phyloP scores from a whole-genome alignment of 768 basidiomycete species.

The Phlebiopsis gigantea region DNA sequence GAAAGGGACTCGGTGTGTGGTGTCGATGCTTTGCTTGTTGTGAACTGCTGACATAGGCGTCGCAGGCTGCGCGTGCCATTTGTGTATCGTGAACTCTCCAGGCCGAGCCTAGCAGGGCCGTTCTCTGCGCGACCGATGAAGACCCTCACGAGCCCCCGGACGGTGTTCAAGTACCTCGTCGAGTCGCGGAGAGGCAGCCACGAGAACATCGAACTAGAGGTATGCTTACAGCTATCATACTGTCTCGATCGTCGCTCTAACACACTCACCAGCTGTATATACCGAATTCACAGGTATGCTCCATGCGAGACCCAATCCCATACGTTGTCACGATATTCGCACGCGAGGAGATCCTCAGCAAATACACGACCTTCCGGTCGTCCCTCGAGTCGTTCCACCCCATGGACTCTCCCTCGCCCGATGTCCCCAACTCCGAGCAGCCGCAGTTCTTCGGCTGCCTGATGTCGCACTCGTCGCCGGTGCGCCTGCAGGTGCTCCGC shows the following conservation, averaged over 20 bases:
- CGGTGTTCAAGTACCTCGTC: slow-evolving; percentile 17
- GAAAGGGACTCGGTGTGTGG: slow-evolving; percentile 12
- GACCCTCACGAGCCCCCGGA: slow-evolving; percentile 15
- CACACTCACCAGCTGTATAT: slow-evolving; percentile 18
- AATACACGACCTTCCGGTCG: slow-evolving; percentile 19
- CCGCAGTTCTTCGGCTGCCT: slow-evolving; percentile 11
- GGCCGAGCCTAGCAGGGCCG: slow-evolving; percentile 18
- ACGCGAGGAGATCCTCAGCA: slow-evolving; percentile 17
- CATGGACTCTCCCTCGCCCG: slow-evolving; percentile 10
- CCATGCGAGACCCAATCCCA: slow-evolving; percentile 21
- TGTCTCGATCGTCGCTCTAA: neutral
- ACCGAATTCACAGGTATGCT: slow-evolving; percentile 20
- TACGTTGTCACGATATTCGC: slow-evolving; percentile 22
- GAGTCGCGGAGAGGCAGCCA: slow-evolving; percentile 9
- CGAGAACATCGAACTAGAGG: slow-evolving; percentile 16
- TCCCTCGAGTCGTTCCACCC: slow-evolving; percentile 22
- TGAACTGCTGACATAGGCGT: neutral
- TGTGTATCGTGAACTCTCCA: slow-evolving; percentile 15
- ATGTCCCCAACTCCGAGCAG: slow-evolving; percentile 9
- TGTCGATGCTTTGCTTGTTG: neutral
- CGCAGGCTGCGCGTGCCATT: slow-evolving; percentile 20
- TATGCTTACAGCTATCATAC: slow-evolving; percentile 10
- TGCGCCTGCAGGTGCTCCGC: slow-evolving; percentile 6
- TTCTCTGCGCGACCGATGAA: slow-evolving; percentile 14
- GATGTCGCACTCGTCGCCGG: neutral